Evolutionary conservation across 306 rosid genomes (phyloP), one percentile per base, ranked within the genome.

Genomic region (Gleditsia sinensis): DNA sequence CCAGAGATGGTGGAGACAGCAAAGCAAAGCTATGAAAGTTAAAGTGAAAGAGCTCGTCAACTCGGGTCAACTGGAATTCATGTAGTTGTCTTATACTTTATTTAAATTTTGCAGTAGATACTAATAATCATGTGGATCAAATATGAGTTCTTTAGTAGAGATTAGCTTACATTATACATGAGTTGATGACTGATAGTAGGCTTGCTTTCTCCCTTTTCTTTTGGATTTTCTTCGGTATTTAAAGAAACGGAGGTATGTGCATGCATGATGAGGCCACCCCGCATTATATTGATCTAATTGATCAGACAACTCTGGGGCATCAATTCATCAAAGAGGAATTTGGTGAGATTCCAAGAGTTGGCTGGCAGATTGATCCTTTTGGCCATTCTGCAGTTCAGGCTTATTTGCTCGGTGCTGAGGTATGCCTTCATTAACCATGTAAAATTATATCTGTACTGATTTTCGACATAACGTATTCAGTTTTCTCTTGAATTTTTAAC

Each of bases 311-410:
- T 23, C 75, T 88, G 9, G 97, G 97, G 32, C 97, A 91, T 85
- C 88, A 75, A 14, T 88, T 87, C 75, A 85, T 91, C 58, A 82
- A 81, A 71, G 77, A 76, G 13, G 89, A 91, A 69, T 91, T 91
- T 79, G 86, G 85, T 28, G 82, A 85, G 83, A 59, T 66, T 85
- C 97, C 97, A 9, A 85, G 97, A 83, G 89, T 88, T 71, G 96
- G 96, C 69, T 91, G 96, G 96, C 96, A 91, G 88, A 88, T 90
- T 64, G 93, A 88, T 77, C 96, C 93, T 45, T 91, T 91, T 59
- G 96, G 93, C 63, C 96, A 88, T 78, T 88, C 97, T 46, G 94
- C 97, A 63, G 94, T 91, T 75, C 97, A 91, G 77, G 97, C 97
- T 33, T 91, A 91, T 82, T 77, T 91, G 75, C 89, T 88, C 67